phyloP scores from a whole-genome alignment of 495 filamentous ascomycete genomes.

The Aspergillus coremiiformis region DNA sequence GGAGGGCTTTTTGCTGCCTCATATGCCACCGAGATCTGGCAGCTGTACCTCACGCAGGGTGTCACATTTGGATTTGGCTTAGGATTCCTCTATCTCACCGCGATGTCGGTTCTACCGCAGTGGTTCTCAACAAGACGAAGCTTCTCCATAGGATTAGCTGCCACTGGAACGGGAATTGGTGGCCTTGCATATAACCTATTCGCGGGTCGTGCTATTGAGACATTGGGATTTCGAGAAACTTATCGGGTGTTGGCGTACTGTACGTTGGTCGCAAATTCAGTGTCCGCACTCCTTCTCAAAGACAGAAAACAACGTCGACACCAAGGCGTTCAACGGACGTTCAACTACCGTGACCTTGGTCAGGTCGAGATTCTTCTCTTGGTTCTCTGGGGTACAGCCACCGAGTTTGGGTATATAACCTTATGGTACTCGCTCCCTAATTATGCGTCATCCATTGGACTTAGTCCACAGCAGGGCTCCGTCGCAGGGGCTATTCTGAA shows the following conservation, averaged over 20 bases:
- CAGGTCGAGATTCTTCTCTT: conserved; percentile 50
- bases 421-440: conserved; percentile 68
- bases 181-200: conserved; percentile 49
- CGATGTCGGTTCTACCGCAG: conserved; percentile 53
- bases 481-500: conserved; percentile 62
- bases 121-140: conserved; percentile 50
- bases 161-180: conserved; percentile 60
- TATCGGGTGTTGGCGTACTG: conserved; percentile 62
- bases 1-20: conserved; percentile 51
- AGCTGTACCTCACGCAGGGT: conserved; percentile 64
- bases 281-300: conserved; percentile 51
- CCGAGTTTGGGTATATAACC: conserved; percentile 63
- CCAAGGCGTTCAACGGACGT: conserved; percentile 22
- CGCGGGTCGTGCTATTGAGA: conserved; percentile 39
- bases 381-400: conserved; percentile 55
- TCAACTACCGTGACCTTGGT: conserved; percentile 50
- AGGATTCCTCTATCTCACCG: conserved; percentile 61
- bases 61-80: conserved; percentile 64
- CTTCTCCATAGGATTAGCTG: conserved; percentile 63
- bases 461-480: conserved; percentile 54
- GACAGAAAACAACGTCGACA: conserved; percentile 48
- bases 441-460: conserved; percentile 56
- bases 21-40: conserved; percentile 56
- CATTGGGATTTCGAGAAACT: conserved; percentile 54
- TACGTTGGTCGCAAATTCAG: conserved; percentile 49